Evolutionary conservation across 2,329 filamentous ascomycete species (phyloP), one percentile per base, ranked within the genome.

Genomic region (Emergomyces orientalis): DNA sequence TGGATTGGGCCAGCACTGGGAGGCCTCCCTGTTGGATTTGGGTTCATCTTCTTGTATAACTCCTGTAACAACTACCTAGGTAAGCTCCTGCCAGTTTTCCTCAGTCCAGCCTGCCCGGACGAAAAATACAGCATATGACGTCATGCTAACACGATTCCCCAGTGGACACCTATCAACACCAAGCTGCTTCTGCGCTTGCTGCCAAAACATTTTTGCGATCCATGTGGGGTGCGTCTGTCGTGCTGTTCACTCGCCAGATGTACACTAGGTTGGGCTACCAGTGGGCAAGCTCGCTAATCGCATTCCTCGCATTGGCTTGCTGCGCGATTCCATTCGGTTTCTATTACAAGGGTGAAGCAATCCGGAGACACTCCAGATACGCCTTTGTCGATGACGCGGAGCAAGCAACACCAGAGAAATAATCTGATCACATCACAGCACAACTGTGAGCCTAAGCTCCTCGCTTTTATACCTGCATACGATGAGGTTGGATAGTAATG

Each of bases 1-100:
- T 93, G 88, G 88, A 81, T 85, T 14, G 90, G 89, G 0, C 89
- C 90, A 0, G 81, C 82, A 9, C 80, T 92, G 64, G 89, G 86
- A 61, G 88, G 88, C 41, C 82, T 86, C 72, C 83, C 85, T 14
- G 85, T 92, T 61, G 88, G 88, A 13, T 91, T 91, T 69, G 89
- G 89, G 64, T 90, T 91, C 78, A 90, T 91, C 74, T 91, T 91
- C 79, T 79, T 92, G 30, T 92, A 91, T 79, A 91, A 91, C 78
- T 82, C 87, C 11, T 86, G 86, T 69, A 89, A 89, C 75, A 89
- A 89, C 77, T 89, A 89, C 76, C 82, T 89, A 34, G 76, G 72
- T 75, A 71, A 61, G 71, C 25, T 13, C 13, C 14, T 27, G 3
- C 30, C 19, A 4, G 11, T 19, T 27, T 25, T 41, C 8, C 43